These are phyloP conservation scores for Lobosporangium transversale DNA, from an alignment of 192 early-diverging fungal genomes.

Conservation along the genomic window DNA sequence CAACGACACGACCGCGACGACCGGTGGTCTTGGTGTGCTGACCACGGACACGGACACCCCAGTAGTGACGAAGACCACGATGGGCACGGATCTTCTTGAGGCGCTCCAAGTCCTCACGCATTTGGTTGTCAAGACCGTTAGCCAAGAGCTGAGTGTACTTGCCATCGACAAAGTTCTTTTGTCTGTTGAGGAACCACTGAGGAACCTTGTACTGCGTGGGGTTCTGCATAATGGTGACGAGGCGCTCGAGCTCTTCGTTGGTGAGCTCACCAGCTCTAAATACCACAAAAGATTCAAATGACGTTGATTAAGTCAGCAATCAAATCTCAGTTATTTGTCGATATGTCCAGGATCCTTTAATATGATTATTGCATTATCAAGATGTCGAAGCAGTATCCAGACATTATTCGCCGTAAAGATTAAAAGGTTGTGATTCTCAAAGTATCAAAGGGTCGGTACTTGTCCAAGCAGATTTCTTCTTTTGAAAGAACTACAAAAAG, in stretches of 20 bases:
- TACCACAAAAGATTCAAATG: not conserved
- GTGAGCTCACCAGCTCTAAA: slow-evolving; percentile 94
- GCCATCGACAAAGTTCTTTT: slow-evolving; percentile 97
- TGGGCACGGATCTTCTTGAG: slow-evolving; percentile 99
- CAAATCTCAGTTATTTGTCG: too few species aligned
- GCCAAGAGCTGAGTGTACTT: slow-evolving; percentile 95
- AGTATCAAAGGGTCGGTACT: too few species aligned
- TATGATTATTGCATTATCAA: too few species aligned
- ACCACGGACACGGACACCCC: slow-evolving; percentile 98
- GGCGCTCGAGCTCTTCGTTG: slow-evolving; percentile 97
- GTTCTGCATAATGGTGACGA: slow-evolving; percentile 99
- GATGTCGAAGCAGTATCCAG: too few species aligned
- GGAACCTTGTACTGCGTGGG: slow-evolving; percentile 99
- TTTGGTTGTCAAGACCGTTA: slow-evolving; percentile 94
- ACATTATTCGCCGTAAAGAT: too few species aligned
- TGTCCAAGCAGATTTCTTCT: too few species aligned
- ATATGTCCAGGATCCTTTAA: too few species aligned
- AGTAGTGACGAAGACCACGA: slow-evolving; percentile 99
- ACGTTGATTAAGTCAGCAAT: not conserved
- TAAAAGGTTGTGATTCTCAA: too few species aligned
- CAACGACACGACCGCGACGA: slow-evolving; percentile 94
- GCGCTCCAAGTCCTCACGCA: slow-evolving; percentile 99
- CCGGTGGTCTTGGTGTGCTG: slow-evolving; percentile 99
- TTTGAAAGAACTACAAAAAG: too few species aligned
- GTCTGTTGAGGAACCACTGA: slow-evolving; percentile 99